A percentile compares a stretch with the other conserved stretches of the same genome.
Evolutionary conservation across 1,139 yeast species (phyloP).

Genomic region (Wickerhamomyces sp.): DNA sequence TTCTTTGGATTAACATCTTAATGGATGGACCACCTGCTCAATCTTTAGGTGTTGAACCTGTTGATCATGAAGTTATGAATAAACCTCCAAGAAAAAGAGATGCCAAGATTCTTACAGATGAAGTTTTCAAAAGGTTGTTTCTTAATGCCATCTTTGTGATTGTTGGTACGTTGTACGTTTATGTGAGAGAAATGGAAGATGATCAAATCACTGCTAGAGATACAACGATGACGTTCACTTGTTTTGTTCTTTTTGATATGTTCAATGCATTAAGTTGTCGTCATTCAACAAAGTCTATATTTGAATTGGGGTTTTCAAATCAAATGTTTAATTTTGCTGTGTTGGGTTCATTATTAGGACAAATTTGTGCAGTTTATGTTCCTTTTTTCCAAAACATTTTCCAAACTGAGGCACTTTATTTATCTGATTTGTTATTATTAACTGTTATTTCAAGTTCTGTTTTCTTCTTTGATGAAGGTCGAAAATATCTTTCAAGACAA

Average conservation of each 20-base stretch:
- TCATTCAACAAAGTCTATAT: slow-evolving; percentile 74
- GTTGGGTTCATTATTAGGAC: slow-evolving; percentile 86
- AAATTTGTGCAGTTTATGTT: slow-evolving; percentile 84
- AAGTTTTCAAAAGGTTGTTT: slow-evolving; percentile 65
- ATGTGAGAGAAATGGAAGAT: slow-evolving; percentile 80
- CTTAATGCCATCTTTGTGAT: slow-evolving; percentile 70
- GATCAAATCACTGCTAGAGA: slow-evolving; percentile 79
- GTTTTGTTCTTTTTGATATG: slow-evolving; percentile 93
- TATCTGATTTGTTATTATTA: slow-evolving; percentile 64
- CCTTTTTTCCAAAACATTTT: slow-evolving; percentile 89
- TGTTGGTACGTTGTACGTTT: slow-evolving; percentile 81
- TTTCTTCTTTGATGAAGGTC: slow-evolving; percentile 75
- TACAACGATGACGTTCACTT: slow-evolving; percentile 98
- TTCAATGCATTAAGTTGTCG: slow-evolving; percentile 93
- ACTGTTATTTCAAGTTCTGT: slow-evolving; percentile 68
- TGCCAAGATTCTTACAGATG: slow-evolving; percentile 71
- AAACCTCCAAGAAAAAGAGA: slow-evolving; percentile 88
- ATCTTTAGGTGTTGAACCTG: slow-evolving; percentile 95
- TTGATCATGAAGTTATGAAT: slow-evolving; percentile 89
- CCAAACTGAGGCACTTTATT: slow-evolving; percentile 83
- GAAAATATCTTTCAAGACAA: slow-evolving; percentile 43
- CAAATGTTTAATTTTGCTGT: slow-evolving; percentile 92
- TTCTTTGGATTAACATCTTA: slow-evolving; percentile 91
- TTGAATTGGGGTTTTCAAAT: slow-evolving; percentile 74
- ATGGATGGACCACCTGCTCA: slow-evolving; percentile 99